Evolutionary conservation across 139 green algal genomes (phyloP).

Genomic region (Micractinium sp.): DNA sequence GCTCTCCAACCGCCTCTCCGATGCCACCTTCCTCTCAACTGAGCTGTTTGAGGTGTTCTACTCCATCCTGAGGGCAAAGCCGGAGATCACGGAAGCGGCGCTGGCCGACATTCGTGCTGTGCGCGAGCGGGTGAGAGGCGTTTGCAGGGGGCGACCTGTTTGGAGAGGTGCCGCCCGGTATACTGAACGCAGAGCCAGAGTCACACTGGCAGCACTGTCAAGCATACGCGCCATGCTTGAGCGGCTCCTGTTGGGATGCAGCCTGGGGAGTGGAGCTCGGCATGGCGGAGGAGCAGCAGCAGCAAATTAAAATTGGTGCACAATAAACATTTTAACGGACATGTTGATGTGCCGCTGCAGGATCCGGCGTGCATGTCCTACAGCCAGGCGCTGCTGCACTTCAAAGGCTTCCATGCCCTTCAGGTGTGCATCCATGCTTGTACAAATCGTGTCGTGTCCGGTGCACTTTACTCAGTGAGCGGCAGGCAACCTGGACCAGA

Average conservation of each 20-base stretch:
- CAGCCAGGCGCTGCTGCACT: constrained; percentile 87
- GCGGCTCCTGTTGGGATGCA: too few species aligned
- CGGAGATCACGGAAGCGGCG: constrained; percentile 42
- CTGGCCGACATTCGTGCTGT: constrained; percentile 58
- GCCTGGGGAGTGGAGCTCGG: neutral
- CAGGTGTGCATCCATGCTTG: constrained; percentile 52
- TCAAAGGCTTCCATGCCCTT: constrained; percentile 95
- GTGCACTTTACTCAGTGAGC: too few species aligned
- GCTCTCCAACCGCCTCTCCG: constrained; percentile 65
- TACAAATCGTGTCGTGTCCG: too few species aligned
- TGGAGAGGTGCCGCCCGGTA: too few species aligned
- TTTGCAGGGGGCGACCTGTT: too few species aligned
- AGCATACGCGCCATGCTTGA: too few species aligned
- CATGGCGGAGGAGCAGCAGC: neutral
- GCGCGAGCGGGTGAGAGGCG: constrained; percentile 51
- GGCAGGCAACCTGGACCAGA: too few species aligned
- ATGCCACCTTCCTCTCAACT: constrained; percentile 65
- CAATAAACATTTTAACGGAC: too few species aligned
- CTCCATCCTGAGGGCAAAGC: constrained; percentile 34
- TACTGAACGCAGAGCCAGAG: too few species aligned
- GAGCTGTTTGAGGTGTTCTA: constrained; percentile 61
- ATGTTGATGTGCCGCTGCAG: too few species aligned
- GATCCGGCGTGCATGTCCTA: constrained; percentile 79
- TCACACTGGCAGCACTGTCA: too few species aligned
- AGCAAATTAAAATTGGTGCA: neutral